phyloP scores from a whole-genome alignment of 345 rosid species.

The Lepidium aucheri region DNA sequence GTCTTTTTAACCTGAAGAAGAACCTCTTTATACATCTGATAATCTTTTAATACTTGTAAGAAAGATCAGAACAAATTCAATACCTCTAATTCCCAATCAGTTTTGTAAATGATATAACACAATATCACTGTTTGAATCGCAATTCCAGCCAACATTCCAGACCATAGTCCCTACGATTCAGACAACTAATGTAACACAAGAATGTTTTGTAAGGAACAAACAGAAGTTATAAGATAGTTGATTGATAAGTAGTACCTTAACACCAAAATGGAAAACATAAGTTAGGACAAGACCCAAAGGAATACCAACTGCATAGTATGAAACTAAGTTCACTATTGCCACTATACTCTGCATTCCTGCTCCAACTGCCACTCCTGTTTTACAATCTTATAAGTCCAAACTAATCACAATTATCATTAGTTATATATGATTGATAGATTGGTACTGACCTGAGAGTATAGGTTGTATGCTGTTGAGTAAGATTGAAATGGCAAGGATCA shows the following conservation, averaged over 20 bases:
- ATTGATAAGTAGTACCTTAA: conserved; percentile 29
- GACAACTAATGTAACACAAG: not conserved
- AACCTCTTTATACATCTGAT: too few relatives aligned
- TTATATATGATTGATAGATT: not conserved
- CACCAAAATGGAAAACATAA: conserved; percentile 40
- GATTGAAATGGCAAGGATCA: conserved; percentile 39
- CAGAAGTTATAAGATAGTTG: too few relatives aligned
- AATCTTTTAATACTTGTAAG: too few relatives aligned
- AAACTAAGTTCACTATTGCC: conserved; percentile 46
- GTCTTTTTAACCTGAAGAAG: conserved; percentile 33
- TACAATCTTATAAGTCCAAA: not conserved
- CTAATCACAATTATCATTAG: not conserved
- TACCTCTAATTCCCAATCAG: conserved; percentile 54
- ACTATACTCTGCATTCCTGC: conserved; percentile 62
- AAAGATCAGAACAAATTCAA: not conserved
- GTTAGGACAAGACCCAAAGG: conserved; percentile 63
- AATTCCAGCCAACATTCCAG: conserved; percentile 46
- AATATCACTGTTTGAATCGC: conserved; percentile 28
- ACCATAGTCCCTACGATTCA: conserved; percentile 45
- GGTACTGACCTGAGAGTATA: conserved; percentile 37
- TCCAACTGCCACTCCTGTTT: conserved; percentile 69
- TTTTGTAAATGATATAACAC: conserved; percentile 36
- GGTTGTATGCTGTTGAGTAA: conserved; percentile 45
- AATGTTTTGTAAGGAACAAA: too few relatives aligned
- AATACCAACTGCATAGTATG: conserved; percentile 55